Evolutionary conservation across 495 filamentous ascomycete genomes (phyloP).

Genomic region (Hypoxylon rickii): DNA sequence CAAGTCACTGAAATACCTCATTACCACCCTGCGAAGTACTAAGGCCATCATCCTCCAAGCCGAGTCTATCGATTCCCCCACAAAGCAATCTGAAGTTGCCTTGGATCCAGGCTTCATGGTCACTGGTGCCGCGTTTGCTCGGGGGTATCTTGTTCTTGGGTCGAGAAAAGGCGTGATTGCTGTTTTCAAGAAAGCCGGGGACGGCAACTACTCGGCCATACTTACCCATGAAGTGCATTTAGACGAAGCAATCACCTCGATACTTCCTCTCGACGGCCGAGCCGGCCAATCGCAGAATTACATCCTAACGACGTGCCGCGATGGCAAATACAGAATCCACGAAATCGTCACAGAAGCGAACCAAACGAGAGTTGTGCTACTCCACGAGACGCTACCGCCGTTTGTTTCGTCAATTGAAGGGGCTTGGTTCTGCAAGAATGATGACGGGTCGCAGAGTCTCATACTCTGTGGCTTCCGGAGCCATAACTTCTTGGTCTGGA

Average conservation of each 20-base stretch:
- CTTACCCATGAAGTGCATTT: constrained; percentile 53
- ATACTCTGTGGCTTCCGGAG: constrained; percentile 80
- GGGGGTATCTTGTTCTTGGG: constrained; percentile 65
- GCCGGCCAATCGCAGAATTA: constrained; percentile 33
- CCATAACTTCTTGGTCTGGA: constrained; percentile 77
- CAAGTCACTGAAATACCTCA: constrained; percentile 15
- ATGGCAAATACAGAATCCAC: constrained; percentile 72
- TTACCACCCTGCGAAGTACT: constrained; percentile 29
- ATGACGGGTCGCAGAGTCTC: constrained; percentile 51
- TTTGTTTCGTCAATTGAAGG: constrained; percentile 72
- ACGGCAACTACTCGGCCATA: constrained; percentile 35
- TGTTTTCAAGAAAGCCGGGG: constrained; percentile 48
- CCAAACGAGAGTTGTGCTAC: constrained; percentile 30
- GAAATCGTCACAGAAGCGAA: constrained; percentile 27
- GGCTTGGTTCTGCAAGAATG: constrained; percentile 57
- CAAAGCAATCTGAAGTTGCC: constrained; percentile 23
- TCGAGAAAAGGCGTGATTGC: constrained; percentile 66
- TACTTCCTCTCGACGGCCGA: constrained; percentile 49
- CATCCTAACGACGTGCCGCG: constrained; percentile 71
- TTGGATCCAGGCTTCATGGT: constrained; percentile 42
- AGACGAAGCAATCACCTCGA: constrained; percentile 71
- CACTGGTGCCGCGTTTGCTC: constrained; percentile 45
- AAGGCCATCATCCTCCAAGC: constrained; percentile 30
- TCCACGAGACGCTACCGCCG: constrained; percentile 56
- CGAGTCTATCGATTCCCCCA: constrained; percentile 22